A percentile compares a stretch with the other conserved stretches of the same genome.
phyloP scores from a whole-genome alignment of 768 basidiomycete genomes.

The Termitomyces sp. region DNA sequence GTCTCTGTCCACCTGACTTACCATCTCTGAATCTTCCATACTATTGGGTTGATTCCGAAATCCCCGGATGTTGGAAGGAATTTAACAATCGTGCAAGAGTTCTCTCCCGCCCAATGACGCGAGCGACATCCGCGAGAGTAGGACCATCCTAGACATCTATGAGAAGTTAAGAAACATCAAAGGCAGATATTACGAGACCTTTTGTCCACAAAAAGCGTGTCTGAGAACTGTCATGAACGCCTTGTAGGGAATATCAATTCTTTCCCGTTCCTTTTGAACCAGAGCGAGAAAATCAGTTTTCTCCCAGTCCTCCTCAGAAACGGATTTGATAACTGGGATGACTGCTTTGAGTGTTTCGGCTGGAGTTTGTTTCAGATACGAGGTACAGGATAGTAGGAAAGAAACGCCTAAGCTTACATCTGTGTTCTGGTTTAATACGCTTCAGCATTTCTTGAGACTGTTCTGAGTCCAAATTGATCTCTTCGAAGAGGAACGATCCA shows the following conservation, averaged over 20 bases:
- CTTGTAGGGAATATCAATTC: conserved; percentile 36
- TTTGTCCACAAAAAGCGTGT: conserved; percentile 78
- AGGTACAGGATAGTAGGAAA: conserved; percentile 7
- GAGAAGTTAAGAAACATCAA: background rate
- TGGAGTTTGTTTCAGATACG: conserved; percentile 7
- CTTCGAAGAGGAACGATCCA: conserved; percentile 76
- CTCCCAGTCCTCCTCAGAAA: conserved; percentile 35
- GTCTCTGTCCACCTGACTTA: too few relatives aligned
- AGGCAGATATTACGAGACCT: conserved; percentile 42
- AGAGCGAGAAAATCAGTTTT: conserved; percentile 29
- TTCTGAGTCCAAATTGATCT: conserved; percentile 53
- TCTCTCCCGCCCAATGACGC: conserved; percentile 38
- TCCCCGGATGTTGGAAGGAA: background rate
- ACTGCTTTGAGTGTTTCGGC: conserved; percentile 32
- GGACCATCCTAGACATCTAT: conserved; percentile 41
- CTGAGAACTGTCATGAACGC: conserved; percentile 71
- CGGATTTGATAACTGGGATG: conserved; percentile 22
- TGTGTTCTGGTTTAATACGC: conserved; percentile 36
- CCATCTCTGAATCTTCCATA: too few relatives aligned
- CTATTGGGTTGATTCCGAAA: too few relatives aligned
- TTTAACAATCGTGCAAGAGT: conserved; percentile 32
- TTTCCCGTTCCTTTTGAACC: conserved; percentile 42
- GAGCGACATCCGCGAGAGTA: conserved; percentile 40
- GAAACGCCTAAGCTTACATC: conserved; percentile 30
- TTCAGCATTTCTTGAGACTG: conserved; percentile 55